Conservation (phyloP, 2,329 filamentous ascomycete genomes). For the Allantophomopsis cytisporea region DNA sequence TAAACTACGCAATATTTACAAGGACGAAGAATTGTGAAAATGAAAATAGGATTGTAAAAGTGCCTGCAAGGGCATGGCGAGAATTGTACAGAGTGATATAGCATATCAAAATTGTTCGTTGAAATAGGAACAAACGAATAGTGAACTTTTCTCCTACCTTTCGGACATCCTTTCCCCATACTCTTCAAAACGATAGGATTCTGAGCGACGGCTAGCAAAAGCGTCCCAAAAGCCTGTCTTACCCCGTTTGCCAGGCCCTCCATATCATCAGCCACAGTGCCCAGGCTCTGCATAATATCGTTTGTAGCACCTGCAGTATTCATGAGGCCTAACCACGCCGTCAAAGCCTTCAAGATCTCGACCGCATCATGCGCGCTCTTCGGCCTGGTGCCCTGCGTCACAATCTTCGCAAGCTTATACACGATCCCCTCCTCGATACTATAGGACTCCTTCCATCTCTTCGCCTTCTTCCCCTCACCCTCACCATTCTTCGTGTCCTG, state of each 20-base stretch:
- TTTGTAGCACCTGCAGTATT: slow-evolving; percentile 34
- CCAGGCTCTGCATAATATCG: slow-evolving; percentile 25
- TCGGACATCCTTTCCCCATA: slow-evolving; percentile 36
- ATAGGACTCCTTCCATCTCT: slow-evolving; percentile 7
- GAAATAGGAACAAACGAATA: too few relatives aligned
- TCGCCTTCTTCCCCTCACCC: not conserved
- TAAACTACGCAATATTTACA: too few relatives aligned
- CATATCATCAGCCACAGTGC: slow-evolving; percentile 11
- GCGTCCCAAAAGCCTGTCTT: slow-evolving; percentile 47
- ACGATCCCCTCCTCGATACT: slow-evolving; percentile 30
- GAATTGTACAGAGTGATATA: too few relatives aligned
- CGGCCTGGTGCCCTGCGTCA: slow-evolving; percentile 32
- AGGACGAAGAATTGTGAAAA: too few relatives aligned
- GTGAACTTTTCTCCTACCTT: slow-evolving; percentile 24
- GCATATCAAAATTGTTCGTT: too few relatives aligned
- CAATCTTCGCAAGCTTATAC: slow-evolving; percentile 15
- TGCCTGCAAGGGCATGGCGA: too few relatives aligned
- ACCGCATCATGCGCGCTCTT: slow-evolving; percentile 31
- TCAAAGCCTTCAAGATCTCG: slow-evolving; percentile 33
- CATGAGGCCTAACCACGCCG: slow-evolving; percentile 46
- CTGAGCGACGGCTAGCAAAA: slow-evolving; percentile 48
- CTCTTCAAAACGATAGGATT: slow-evolving; percentile 39
- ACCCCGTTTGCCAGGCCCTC: too few relatives aligned
- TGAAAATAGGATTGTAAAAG: too few relatives aligned
- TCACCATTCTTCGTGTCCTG: slow-evolving; percentile 9